These are phyloP conservation scores for Boletus sp. DNA, from an alignment of 768 basidiomycete genomes.

Conservation along the genomic window DNA sequence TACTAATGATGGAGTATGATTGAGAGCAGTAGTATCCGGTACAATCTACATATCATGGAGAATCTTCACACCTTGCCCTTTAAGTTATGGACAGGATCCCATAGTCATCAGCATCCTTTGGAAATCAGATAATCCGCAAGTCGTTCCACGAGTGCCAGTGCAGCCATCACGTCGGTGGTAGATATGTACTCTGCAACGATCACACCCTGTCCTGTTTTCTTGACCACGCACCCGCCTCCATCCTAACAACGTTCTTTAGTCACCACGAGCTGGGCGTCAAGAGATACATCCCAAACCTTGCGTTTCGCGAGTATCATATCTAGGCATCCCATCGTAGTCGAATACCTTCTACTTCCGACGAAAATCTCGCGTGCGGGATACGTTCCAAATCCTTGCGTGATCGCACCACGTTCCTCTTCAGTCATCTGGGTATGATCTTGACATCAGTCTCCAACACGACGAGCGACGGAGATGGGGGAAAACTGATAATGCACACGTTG, in stretches of 20 bases:
- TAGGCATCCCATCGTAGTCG: constrained; percentile 29
- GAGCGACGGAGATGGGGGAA: not conserved
- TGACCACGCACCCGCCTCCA: constrained; percentile 25
- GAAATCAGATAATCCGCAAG: constrained; percentile 26
- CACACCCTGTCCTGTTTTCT: constrained; percentile 26
- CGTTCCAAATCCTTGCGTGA: constrained; percentile 20
- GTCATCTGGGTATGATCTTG: constrained; percentile 18
- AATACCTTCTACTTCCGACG: constrained; percentile 21
- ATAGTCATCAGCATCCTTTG: constrained; percentile 18
- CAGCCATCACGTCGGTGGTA: constrained; percentile 2
- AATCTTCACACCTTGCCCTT: not conserved
- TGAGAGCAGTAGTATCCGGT: not conserved
- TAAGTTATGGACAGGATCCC: not conserved
- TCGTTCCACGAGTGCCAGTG: constrained; percentile 20
- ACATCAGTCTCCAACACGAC: not conserved
- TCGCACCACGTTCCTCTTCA: constrained; percentile 16
- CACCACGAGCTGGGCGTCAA: not conserved
- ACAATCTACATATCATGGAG: constrained; percentile 6
- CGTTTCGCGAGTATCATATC: constrained; percentile 26
- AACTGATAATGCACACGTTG: constrained; percentile 21
- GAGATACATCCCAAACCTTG: constrained; percentile 7
- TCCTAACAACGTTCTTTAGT: constrained; percentile 7
- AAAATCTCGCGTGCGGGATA: constrained; percentile 22
- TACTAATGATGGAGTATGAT: not conserved
- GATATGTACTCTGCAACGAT: constrained; percentile 25